Conservation (phyloP, 768 basidiomycete genomes). For the Tricholoma sp. region DNA sequence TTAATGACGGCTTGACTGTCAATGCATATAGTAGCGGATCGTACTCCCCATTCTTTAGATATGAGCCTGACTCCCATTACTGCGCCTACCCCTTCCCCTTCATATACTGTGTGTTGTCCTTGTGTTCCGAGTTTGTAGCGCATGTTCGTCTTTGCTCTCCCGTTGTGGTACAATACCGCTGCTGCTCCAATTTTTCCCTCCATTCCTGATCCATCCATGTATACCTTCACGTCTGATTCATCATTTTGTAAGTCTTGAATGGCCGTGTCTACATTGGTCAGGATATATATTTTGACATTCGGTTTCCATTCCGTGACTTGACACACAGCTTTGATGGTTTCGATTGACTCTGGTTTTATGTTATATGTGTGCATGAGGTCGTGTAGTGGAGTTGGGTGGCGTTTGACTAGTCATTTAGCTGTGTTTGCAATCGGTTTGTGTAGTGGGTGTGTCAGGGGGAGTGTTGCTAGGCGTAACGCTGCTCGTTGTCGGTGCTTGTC, state of each 20-base stretch:
- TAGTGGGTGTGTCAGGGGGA: background rate
- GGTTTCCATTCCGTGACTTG: background rate
- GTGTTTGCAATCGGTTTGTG: background rate
- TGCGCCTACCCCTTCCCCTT: too few relatives aligned
- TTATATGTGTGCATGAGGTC: too few relatives aligned
- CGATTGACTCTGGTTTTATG: background rate
- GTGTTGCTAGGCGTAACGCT: background rate
- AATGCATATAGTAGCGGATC: too few relatives aligned
- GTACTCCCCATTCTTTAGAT: too few relatives aligned
- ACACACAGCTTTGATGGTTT: background rate
- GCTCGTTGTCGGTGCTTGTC: background rate
- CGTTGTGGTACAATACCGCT: too few relatives aligned
- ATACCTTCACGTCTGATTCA: background rate
- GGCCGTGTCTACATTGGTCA: background rate
- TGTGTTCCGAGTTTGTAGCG: too few relatives aligned
- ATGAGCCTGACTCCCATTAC: too few relatives aligned
- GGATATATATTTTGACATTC: too few relatives aligned
- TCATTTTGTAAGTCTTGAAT: background rate
- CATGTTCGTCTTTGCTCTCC: too few relatives aligned
- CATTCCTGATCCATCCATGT: constrained; percentile 4
- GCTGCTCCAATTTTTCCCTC: background rate
- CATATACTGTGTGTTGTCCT: too few relatives aligned
- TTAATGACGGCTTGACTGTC: too few relatives aligned
- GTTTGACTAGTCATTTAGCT: background rate
- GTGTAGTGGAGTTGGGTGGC: background rate